Base-by-base conservation (phyloP, 2,329 filamentous ascomycete genomes). In the Paecilomyces formosus region DNA sequence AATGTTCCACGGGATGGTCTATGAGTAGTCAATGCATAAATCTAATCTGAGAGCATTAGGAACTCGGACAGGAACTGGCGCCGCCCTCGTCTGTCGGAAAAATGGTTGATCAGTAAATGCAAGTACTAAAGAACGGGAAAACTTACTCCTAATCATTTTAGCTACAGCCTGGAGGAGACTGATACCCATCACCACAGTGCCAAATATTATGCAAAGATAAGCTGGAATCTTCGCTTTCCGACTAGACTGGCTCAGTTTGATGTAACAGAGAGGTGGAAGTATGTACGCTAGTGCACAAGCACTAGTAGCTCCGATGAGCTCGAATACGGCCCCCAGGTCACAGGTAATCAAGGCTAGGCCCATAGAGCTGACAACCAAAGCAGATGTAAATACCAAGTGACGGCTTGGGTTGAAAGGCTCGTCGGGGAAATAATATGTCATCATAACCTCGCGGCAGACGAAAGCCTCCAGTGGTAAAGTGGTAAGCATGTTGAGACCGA, bases 401-500 rank as follows among this genome's bases (percentile, higher is more conserved):
- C 92, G 85, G 62, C 87, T 87, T 66, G 91, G 85, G 72, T 92
- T 87, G 78, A 92, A 96, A 0, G 89, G 88, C 65, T 90, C 83
- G 59, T 82, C 78, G 1, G 85, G 82, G 64, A 86, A 88, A 73
- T 83, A 88, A 70, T 96, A 97, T 63, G 90, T 92, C 65, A 90
- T 84, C 90, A 97, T 96, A 63, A 97, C 92, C 75, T 97, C 94
- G 69, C 94, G 86, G 75, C 94, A 99, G 57, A 99, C 94, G 73
- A 99, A 99, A 15, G 92, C 92, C 79, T 99, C 94, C 60, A 99
- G 87, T 0, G 94, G 94, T 35, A 99, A 81, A 1, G 94, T 97
- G 13, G 94, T 97, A 68, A 99, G 85, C 94, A 99, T 99, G 81
- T 99, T 99, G 64, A 99, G 83, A 1, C 94, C 94, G 71, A 99